These are phyloP conservation scores for Sicyos edulis DNA, from an alignment of 306 rosid genomes.

Conservation along the genomic window DNA sequence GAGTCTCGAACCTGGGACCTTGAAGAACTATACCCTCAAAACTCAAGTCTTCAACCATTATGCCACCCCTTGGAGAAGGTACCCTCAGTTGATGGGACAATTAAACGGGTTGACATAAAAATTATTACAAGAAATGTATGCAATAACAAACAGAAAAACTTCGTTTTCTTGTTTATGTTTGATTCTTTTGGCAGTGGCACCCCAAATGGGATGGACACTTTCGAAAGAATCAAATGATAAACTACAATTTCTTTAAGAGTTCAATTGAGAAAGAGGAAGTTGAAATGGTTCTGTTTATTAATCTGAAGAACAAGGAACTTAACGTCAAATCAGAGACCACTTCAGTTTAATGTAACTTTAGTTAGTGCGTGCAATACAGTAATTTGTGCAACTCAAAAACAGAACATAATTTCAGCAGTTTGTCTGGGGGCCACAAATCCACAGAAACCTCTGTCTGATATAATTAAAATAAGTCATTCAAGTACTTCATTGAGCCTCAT, in stretches of 20 bases:
- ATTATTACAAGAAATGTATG: background rate
- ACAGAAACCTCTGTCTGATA: constrained; percentile 5
- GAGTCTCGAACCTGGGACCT: too few relatives aligned
- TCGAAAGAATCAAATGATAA: background rate
- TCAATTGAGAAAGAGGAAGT: background rate
- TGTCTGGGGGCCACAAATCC: background rate
- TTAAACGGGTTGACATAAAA: background rate
- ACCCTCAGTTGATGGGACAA: constrained; percentile 12
- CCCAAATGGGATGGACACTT: background rate
- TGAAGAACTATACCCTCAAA: too few relatives aligned
- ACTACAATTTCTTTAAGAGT: background rate
- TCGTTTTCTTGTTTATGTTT: constrained; percentile 1
- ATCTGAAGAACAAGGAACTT: background rate
- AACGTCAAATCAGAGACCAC: background rate
- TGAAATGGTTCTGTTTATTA: background rate
- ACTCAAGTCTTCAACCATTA: too few relatives aligned
- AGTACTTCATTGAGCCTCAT: background rate
- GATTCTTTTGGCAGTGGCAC: background rate
- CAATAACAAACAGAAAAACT: constrained; percentile 9
- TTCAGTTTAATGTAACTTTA: background rate
- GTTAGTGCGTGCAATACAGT: background rate
- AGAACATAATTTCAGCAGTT: background rate
- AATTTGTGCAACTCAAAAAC: background rate
- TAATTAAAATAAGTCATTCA: background rate
- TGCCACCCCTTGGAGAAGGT: too few relatives aligned